phyloP scores from a whole-genome alignment of 2,329 filamentous ascomycete genomes.

The Cryphonectria nitschkei region DNA sequence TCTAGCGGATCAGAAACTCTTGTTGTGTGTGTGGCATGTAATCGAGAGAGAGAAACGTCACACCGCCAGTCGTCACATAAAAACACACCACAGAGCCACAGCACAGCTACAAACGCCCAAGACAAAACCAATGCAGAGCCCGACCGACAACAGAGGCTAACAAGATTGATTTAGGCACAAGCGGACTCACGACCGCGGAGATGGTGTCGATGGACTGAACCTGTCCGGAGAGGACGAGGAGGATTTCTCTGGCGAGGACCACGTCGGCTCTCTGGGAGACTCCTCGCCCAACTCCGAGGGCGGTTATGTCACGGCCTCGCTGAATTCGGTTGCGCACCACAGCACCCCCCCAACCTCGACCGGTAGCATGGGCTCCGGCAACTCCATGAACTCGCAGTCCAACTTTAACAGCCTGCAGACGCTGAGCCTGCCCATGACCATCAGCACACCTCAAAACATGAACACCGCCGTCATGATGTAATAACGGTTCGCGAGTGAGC shows the following conservation, averaged over 20 bases:
- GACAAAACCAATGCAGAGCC: constrained; percentile 28
- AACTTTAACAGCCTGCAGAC: constrained; percentile 63
- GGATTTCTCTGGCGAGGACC: constrained; percentile 80
- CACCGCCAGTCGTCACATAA: constrained; percentile 33
- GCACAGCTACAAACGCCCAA: constrained; percentile 40
- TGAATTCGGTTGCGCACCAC: constrained; percentile 50
- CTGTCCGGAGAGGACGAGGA: constrained; percentile 85
- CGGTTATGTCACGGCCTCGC: constrained; percentile 60
- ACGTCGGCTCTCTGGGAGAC: constrained; percentile 79
- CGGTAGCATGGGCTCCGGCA: constrained; percentile 36
- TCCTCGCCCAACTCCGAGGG: constrained; percentile 74
- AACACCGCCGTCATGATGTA: constrained; percentile 42
- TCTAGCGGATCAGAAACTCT: constrained; percentile 42
- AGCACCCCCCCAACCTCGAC: constrained; percentile 34
- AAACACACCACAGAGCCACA: constrained; percentile 40
- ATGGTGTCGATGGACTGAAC: constrained; percentile 62
- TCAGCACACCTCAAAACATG: constrained; percentile 57
- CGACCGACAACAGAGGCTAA: constrained; percentile 40
- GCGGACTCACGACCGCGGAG: constrained; percentile 68
- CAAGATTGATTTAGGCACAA: constrained; percentile 72
- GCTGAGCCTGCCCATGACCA: constrained; percentile 67
- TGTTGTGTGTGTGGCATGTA: constrained; percentile 48
- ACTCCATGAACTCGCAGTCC: constrained; percentile 39
- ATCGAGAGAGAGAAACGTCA: constrained; percentile 32
- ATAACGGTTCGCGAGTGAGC: constrained; percentile 10